A percentile compares a stretch with the other conserved stretches of the same genome.
phyloP scores from a whole-genome alignment of 2,329 filamentous ascomycete species.

The Thermoascus crustaceus region DNA sequence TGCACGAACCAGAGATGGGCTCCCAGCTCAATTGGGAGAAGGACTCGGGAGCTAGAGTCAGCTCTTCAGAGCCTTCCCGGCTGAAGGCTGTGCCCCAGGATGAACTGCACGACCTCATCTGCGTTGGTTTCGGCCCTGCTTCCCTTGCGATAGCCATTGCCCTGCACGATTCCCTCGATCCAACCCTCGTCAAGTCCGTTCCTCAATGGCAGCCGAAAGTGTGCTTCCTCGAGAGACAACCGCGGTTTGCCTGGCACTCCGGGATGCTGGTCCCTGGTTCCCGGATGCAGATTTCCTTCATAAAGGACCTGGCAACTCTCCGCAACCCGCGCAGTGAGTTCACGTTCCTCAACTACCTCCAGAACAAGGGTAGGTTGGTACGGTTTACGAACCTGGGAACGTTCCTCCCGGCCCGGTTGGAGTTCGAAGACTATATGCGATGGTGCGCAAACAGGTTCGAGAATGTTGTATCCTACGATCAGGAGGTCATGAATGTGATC shows the following conservation, averaged over 20 bases:
- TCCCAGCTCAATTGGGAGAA: slow-evolving; percentile 16
- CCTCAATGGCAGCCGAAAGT: slow-evolving; percentile 54
- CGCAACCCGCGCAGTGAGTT: slow-evolving; percentile 83
- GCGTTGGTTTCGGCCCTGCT: slow-evolving; percentile 87
- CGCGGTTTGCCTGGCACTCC: slow-evolving; percentile 80
- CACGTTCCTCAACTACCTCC: slow-evolving; percentile 92
- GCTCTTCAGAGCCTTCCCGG: background rate
- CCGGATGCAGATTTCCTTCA: slow-evolving; percentile 95
- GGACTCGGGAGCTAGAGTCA: too few species aligned
- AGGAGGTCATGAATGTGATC: slow-evolving; percentile 65
- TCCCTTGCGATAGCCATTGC: slow-evolving; percentile 84
- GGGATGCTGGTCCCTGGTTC: slow-evolving; percentile 91
- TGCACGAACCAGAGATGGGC: slow-evolving; percentile 18
- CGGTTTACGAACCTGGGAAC: slow-evolving; percentile 87
- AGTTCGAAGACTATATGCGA: slow-evolving; percentile 92
- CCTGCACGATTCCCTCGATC: slow-evolving; percentile 66
- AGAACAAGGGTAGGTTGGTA: slow-evolving; percentile 69
- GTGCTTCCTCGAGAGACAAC: slow-evolving; percentile 80
- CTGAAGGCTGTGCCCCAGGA: slow-evolving; percentile 28
- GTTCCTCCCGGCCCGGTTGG: slow-evolving; percentile 74
- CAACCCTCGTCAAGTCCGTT: slow-evolving; percentile 33
- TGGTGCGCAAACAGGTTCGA: slow-evolving; percentile 83
- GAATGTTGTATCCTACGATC: slow-evolving; percentile 63
- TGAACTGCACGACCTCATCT: slow-evolving; percentile 74
- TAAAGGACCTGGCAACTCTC: slow-evolving; percentile 89